phyloP scores from a whole-genome alignment of 208 protist genomes.

The Leishmania martiniquensis region DNA sequence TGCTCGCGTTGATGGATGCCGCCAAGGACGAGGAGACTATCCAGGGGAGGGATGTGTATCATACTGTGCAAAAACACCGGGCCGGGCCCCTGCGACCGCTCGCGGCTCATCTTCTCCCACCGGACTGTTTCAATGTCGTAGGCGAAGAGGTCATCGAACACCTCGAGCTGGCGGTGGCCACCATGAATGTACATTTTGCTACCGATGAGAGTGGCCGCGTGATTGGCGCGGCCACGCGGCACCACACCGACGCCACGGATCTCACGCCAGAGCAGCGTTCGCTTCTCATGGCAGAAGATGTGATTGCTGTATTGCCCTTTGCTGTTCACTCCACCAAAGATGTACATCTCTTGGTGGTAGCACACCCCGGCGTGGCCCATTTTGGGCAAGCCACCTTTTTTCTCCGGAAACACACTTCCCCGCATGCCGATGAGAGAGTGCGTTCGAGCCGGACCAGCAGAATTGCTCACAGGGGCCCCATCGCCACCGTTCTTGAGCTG shows the following conservation, averaged over 20 bases:
- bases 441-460: neutral
- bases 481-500: neutral
- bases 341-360: slow-evolving; percentile 71
- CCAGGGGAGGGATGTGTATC: slow-evolving; percentile 59
- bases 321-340: slow-evolving; percentile 79
- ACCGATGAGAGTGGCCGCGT: slow-evolving; percentile 62
- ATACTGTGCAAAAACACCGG: slow-evolving; percentile 83
- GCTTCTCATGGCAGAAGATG: slow-evolving; percentile 77
- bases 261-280: slow-evolving; percentile 83
- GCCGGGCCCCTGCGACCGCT: slow-evolving; percentile 66
- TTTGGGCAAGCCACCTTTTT: slow-evolving; percentile 70
- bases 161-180: slow-evolving; percentile 72
- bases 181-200: slow-evolving; percentile 86
- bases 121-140: slow-evolving; percentile 57
- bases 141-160: slow-evolving; percentile 83
- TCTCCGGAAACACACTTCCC: slow-evolving; percentile 67
- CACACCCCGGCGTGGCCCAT: slow-evolving; percentile 79
- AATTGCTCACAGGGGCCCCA: neutral
- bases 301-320: slow-evolving; percentile 70
- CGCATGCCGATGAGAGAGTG: slow-evolving; percentile 51
- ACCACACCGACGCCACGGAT: slow-evolving; percentile 74
- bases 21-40: slow-evolving; percentile 81
- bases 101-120: slow-evolving; percentile 83
- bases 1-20: slow-evolving; percentile 86
- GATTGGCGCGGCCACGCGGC: slow-evolving; percentile 77